A percentile compares a stretch with the other conserved stretches of the same genome.
Conservation (phyloP, 441 rosid genomes). For the Kokia cookei region DNA sequence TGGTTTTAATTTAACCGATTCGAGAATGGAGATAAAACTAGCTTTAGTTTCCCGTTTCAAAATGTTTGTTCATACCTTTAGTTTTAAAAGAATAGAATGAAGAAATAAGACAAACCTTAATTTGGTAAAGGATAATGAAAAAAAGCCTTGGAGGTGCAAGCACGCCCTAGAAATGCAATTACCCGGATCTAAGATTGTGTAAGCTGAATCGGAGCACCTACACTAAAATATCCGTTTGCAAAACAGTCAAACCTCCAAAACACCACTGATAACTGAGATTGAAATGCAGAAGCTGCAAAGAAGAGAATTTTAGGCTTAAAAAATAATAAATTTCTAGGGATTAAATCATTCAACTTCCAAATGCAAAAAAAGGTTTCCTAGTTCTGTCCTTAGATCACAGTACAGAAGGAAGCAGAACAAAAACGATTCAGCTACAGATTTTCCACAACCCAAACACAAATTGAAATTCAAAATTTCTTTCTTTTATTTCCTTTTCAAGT, state of each 20-base stretch:
- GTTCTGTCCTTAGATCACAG: background rate
- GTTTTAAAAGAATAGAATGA: background rate
- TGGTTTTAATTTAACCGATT: background rate
- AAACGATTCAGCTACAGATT: background rate
- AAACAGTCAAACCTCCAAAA: background rate
- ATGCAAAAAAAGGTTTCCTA: background rate
- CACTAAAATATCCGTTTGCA: background rate
- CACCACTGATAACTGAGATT: background rate
- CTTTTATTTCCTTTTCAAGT: background rate
- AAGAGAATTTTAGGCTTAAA: background rate
- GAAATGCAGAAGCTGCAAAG: constrained; percentile 2
- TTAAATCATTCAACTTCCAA: background rate
- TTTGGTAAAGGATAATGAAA: background rate
- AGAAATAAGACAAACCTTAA: constrained; percentile 2
- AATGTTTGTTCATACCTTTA: background rate
- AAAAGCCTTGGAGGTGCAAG: background rate
- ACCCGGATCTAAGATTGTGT: background rate
- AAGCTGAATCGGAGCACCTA: background rate
- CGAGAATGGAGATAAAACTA: background rate
- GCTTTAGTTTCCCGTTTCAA: background rate
- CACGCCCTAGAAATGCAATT: background rate
- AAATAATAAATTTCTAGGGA: background rate
- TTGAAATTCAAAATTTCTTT: background rate
- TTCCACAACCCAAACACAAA: background rate
- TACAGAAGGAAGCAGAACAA: background rate